phyloP scores from a whole-genome alignment of 2,329 filamentous ascomycete genomes.

The Raffaelea deltoideospora region DNA sequence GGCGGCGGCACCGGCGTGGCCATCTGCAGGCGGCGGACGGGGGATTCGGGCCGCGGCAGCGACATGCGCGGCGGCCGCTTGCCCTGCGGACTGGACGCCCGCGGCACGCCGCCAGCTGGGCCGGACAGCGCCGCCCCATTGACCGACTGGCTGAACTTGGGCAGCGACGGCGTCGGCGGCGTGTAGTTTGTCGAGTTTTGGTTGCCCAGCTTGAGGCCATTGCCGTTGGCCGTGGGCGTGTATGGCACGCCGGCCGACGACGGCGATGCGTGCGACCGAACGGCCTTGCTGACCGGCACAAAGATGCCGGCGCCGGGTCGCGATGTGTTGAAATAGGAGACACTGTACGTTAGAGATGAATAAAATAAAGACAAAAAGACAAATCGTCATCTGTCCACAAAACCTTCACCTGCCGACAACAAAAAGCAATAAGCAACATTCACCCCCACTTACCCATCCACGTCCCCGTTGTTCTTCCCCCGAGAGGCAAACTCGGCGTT shows the following conservation, averaged over 20 bases:
- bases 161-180: slow-evolving; percentile 47
- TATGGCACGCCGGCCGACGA: slow-evolving; percentile 39
- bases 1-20: slow-evolving; percentile 41
- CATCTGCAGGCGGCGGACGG: slow-evolving; percentile 54
- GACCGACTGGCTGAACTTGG: slow-evolving; percentile 80
- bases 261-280: slow-evolving; percentile 36
- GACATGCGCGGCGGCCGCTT: slow-evolving; percentile 57
- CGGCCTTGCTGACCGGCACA: slow-evolving; percentile 68
- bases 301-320: slow-evolving; percentile 82
- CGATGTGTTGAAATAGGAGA: slow-evolving; percentile 69
- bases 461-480: slow-evolving; percentile 93
- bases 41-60: slow-evolving; percentile 78
- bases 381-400: no score
- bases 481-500: slow-evolving; percentile 62
- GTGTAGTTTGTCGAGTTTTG: slow-evolving; percentile 47
- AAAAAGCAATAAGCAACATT: slow-evolving; percentile 14
- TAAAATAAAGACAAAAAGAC: slow-evolving; percentile 1
- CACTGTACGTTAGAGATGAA: slow-evolving; percentile 20
- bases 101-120: slow-evolving; percentile 62
- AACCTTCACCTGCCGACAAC: slow-evolving; percentile 1
- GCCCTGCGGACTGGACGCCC: slow-evolving; percentile 55
- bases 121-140: no score
- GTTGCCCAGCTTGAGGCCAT: slow-evolving; percentile 34
- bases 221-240: slow-evolving; percentile 54
- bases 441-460: slow-evolving; percentile 80